A percentile compares a stretch with the other conserved stretches of the same genome.
phyloP scores from a whole-genome alignment of 2,329 filamentous ascomycete genomes.

The Periconia sp. region DNA sequence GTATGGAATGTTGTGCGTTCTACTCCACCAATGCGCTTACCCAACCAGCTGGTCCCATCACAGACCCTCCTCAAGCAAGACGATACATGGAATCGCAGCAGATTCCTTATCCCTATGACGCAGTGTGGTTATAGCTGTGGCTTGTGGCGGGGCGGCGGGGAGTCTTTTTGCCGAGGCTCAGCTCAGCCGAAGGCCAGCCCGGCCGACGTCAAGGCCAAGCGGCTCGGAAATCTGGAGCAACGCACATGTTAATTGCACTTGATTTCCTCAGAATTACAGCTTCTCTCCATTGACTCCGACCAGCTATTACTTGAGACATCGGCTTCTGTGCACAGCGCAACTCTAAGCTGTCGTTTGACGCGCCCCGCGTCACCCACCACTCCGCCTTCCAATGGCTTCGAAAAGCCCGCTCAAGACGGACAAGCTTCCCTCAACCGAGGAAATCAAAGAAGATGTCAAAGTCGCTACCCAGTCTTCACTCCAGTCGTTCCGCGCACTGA shows the following conservation, averaged over 20 bases:
- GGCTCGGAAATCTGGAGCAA: conserved; percentile 10
- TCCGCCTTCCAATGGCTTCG: conserved; percentile 2
- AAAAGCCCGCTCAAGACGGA: conserved; percentile 20
- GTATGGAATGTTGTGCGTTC: too few relatives aligned
- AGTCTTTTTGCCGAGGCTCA: conserved; percentile 6
- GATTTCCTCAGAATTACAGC: too few relatives aligned
- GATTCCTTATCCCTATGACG: too few relatives aligned
- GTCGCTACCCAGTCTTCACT: conserved; percentile 60
- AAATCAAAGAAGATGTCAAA: conserved; percentile 60
- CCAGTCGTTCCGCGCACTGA: conserved; percentile 77
- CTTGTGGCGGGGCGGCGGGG: background rate
- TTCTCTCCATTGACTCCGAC: too few relatives aligned
- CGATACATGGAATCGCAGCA: too few relatives aligned
- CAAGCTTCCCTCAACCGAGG: conserved; percentile 45
- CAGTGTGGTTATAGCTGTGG: background rate
- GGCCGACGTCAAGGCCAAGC: conserved; percentile 12
- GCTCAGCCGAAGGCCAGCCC: conserved; percentile 4
- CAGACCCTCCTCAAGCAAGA: too few relatives aligned
- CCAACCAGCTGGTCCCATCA: too few relatives aligned
- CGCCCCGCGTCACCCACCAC: background rate
- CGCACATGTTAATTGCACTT: conserved; percentile 5
- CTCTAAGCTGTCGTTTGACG: background rate
- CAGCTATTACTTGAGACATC: too few relatives aligned
- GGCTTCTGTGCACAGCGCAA: too few relatives aligned
- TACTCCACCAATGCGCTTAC: too few relatives aligned